Evolutionary conservation across 192 early-diverging fungal genomes (phyloP), one percentile per base, ranked within the genome.

Genomic region (Globomyces pollinis-pini): DNA sequence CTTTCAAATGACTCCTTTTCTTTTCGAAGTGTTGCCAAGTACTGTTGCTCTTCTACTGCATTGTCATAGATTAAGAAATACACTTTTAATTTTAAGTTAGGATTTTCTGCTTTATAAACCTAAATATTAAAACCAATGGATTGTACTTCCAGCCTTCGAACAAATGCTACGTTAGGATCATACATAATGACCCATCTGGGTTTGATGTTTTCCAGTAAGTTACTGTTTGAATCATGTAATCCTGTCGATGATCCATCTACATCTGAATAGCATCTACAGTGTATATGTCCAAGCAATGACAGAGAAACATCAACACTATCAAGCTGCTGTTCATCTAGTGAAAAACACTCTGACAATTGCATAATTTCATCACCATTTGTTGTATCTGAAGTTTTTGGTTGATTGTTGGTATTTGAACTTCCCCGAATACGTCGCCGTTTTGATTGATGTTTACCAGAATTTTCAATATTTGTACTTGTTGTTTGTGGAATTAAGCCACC

Each of bases 1-100:
- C 78, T 86, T 65, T 97, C 93, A 75, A 99, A 99, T 0, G 95
- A 81, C 54, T 91, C 85, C 64, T 94, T 94, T 66, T 98, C 95
- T 38, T 79, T 79, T 18, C 95, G 73, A 59, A 98, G 83, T 0
- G 73, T 67, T 21, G 86, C 86, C 32, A 98, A 64, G 58, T 93
- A 98, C 24, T 79, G 70, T 69, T 97, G 94, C 68, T 96, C 96
- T 67, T 99, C 94, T 1, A 94, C 80, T 6, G 89, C 92, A 68
- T 94, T 89, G 49, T 94, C 88, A 65, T 99, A 97, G 0, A 94
- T 77, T 63, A 96, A 76, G 67, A 97, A 96, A 55, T 93, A 96
- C 4, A 97, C 89, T 50, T 84, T 85, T 16, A 87, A 60, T 16
- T 78, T 64, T 6, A 62, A 49, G 1, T 64, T 65, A 5, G 84